phyloP scores from a whole-genome alignment of 805 yeast species.

The Zygoascus flipseniorum region DNA sequence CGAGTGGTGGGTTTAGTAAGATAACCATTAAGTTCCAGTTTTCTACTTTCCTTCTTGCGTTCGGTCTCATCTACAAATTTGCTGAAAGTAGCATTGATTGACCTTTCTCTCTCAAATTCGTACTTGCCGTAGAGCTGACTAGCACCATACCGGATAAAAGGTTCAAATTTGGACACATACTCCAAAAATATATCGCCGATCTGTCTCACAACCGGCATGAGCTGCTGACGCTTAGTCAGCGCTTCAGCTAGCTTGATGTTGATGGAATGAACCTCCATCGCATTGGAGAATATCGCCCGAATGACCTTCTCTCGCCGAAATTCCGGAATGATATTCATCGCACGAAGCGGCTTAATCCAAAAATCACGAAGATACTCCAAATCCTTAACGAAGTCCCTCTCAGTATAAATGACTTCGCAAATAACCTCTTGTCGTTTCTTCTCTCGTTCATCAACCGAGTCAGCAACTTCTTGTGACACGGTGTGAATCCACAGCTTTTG shows the following conservation, averaged over 20 bases:
- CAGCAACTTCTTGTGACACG: slow-evolving; percentile 72
- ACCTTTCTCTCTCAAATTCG: slow-evolving; percentile 89
- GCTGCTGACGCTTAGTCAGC: slow-evolving; percentile 75
- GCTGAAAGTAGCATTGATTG: slow-evolving; percentile 85
- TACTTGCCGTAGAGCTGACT: slow-evolving; percentile 92
- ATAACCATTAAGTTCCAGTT: slow-evolving; percentile 86
- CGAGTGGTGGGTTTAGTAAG: slow-evolving; percentile 92
- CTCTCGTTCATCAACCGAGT: slow-evolving; percentile 71
- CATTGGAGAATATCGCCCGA: slow-evolving; percentile 84
- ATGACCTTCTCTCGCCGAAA: slow-evolving; percentile 85
- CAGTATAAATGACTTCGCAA: slow-evolving; percentile 88
- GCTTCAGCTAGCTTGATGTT: slow-evolving; percentile 85
- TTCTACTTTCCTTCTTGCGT: slow-evolving; percentile 73
- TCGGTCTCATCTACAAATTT: slow-evolving; percentile 88
- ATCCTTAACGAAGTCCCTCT: slow-evolving; percentile 91
- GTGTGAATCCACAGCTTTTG: slow-evolving; percentile 91
- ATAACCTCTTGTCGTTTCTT: slow-evolving; percentile 92
- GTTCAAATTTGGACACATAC: slow-evolving; percentile 78
- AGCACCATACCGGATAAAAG: slow-evolving; percentile 89
- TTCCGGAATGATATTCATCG: slow-evolving; percentile 80
- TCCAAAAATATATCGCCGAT: slow-evolving; percentile 85
- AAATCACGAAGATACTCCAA: slow-evolving; percentile 87
- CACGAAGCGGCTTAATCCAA: slow-evolving; percentile 85
- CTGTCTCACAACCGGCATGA: slow-evolving; percentile 72
- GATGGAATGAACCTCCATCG: slow-evolving; percentile 75